A percentile compares a stretch with the other conserved stretches of the same genome.
Evolutionary conservation across 495 filamentous ascomycete species (phyloP).

Genomic region (Letharia columbiana): DNA sequence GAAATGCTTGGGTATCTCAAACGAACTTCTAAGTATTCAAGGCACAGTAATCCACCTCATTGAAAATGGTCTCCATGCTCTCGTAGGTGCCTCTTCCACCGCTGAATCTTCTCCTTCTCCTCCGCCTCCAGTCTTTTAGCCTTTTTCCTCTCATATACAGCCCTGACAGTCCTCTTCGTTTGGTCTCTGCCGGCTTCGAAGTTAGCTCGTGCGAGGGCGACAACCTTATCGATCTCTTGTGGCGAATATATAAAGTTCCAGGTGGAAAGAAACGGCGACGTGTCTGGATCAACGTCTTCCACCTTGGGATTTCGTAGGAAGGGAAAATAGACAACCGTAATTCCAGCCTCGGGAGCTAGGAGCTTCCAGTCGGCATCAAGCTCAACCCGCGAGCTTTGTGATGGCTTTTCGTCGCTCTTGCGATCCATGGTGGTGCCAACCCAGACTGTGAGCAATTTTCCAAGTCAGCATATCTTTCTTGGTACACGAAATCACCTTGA

Average conservation of each 20-base stretch:
- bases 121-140: constrained; percentile 48
- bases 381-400: constrained; percentile 52
- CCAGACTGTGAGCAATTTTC: constrained; percentile 49
- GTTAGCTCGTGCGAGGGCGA: constrained; percentile 76
- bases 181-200: constrained; percentile 70
- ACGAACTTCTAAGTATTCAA: neutral
- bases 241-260: constrained; percentile 97
- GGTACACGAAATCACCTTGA: neutral
- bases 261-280: constrained; percentile 77
- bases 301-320: constrained; percentile 75
- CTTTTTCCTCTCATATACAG: constrained; percentile 90
- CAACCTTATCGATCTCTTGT: constrained; percentile 71
- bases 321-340: constrained; percentile 86
- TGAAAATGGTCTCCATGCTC: constrained; percentile 31
- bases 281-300: constrained; percentile 67
- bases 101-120: constrained; percentile 35
- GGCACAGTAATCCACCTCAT: constrained; percentile 7
- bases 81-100: constrained; percentile 37
- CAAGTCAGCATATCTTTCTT: neutral
- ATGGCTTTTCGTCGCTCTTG: constrained; percentile 49
- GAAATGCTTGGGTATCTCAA: constrained; percentile 8
- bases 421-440: constrained; percentile 73
- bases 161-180: constrained; percentile 68
- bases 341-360: constrained; percentile 68
- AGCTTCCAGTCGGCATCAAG: constrained; percentile 62